Evolutionary conservation across 805 yeast species (phyloP).

Genomic region (Sugiyamaella qingdaonensis): DNA sequence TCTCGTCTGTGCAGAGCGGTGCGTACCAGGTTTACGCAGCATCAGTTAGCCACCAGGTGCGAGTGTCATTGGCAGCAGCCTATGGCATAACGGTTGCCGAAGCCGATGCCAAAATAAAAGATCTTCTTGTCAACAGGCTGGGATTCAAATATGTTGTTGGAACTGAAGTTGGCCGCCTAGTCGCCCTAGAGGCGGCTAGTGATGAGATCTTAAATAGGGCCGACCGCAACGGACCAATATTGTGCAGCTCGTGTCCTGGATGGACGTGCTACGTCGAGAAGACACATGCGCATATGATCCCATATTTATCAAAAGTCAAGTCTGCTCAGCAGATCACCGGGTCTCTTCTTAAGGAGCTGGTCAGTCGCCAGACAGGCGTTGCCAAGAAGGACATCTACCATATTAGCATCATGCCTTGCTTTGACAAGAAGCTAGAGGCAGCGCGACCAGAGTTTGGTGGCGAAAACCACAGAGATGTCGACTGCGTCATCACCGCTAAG

Average conservation of each 20-base stretch:
- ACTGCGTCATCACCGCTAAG: conserved; percentile 89
- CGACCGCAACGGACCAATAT: conserved; percentile 41
- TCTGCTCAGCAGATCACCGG: conserved; percentile 96
- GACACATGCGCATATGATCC: conserved; percentile 82
- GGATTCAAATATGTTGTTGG: conserved; percentile 79
- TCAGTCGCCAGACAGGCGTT: conserved; percentile 34
- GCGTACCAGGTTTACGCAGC: conserved; percentile 52
- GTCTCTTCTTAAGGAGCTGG: conserved; percentile 55
- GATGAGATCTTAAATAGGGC: conserved; percentile 36
- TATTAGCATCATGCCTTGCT: conserved; percentile 91
- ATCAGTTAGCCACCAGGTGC: conserved; percentile 79
- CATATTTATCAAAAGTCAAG: conserved; percentile 65
- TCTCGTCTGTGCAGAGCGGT: conserved; percentile 48
- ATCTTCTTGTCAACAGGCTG: conserved; percentile 54
- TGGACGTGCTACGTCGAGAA: conserved; percentile 95
- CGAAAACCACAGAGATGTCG: conserved; percentile 58
- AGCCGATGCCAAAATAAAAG: conserved; percentile 58
- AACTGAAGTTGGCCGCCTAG: conserved; percentile 71
- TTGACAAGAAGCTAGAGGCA: conserved; percentile 93
- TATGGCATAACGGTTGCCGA: conserved; percentile 47
- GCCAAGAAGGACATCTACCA: conserved; percentile 54
- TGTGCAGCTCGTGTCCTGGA: conserved; percentile 87
- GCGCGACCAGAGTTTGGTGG: conserved; percentile 66
- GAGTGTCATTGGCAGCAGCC: conserved; percentile 77
- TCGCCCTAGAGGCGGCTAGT: conserved; percentile 52